Conservation (phyloP, 2,329 filamentous ascomycete genomes). For the Pyrenochaeta sp. region DNA sequence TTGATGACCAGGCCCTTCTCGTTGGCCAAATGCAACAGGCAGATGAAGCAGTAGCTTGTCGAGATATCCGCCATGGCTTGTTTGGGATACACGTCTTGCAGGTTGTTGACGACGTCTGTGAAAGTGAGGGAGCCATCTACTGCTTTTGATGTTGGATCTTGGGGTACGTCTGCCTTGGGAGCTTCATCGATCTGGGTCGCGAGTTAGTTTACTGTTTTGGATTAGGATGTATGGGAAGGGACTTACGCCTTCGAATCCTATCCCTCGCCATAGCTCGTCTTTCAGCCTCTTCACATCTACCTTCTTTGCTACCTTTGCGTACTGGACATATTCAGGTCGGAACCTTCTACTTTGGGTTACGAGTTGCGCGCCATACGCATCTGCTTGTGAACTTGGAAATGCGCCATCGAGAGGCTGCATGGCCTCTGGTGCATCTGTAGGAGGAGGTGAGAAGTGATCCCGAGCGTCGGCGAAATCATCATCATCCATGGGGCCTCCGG, state of each 20-base stretch:
- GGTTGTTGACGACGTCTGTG: slow-evolving; percentile 87
- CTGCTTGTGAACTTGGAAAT: slow-evolving; percentile 64
- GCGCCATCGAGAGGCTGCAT: slow-evolving; percentile 40
- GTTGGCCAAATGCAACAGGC: slow-evolving; percentile 87
- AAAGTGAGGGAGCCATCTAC: slow-evolving; percentile 74
- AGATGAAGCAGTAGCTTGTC: slow-evolving; percentile 93
- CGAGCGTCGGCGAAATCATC: slow-evolving; percentile 79
- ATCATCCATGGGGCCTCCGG: slow-evolving; percentile 69
- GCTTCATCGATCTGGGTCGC: slow-evolving; percentile 26
- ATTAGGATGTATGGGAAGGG: neutral
- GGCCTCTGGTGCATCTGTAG: slow-evolving; percentile 55
- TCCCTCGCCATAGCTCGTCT: slow-evolving; percentile 70
- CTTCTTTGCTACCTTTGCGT: slow-evolving; percentile 71
- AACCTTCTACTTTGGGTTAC: slow-evolving; percentile 67
- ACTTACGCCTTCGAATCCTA: slow-evolving; percentile 58
- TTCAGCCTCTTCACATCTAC: slow-evolving; percentile 70
- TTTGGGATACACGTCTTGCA: slow-evolving; percentile 86
- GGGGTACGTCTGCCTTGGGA: slow-evolving; percentile 15
- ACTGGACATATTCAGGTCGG: slow-evolving; percentile 71
- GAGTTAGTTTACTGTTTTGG: slow-evolving; percentile 14
- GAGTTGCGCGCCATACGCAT: slow-evolving; percentile 68
- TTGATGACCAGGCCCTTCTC: slow-evolving; percentile 86
- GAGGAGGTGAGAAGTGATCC: slow-evolving; percentile 77
- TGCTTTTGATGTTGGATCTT: slow-evolving; percentile 48
- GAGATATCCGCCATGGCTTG: slow-evolving; percentile 92